Conservation (phyloP, 768 basidiomycete species). For the Trametopsis cervina region DNA sequence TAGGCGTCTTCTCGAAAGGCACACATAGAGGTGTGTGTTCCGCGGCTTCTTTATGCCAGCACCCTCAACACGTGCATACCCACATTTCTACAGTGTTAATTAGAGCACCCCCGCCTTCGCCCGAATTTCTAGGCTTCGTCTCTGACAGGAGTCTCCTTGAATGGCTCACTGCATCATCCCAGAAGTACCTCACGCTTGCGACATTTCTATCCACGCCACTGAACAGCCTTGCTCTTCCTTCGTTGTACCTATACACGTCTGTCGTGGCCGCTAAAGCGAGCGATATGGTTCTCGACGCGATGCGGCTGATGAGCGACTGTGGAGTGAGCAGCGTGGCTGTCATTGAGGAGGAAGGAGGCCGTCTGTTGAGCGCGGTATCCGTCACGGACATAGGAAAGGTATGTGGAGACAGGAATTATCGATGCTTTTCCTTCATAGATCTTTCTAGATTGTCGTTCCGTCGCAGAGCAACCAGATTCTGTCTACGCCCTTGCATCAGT, state of each 20-base stretch:
- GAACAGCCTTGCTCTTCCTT: conserved; percentile 51
- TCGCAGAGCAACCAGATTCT: conserved; percentile 76
- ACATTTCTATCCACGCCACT: conserved; percentile 49
- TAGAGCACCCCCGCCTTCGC: conserved; percentile 35
- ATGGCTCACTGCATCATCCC: conserved; percentile 57
- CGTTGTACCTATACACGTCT: conserved; percentile 51
- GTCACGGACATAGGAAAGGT: conserved; percentile 81
- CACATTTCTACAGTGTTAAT: conserved; percentile 43
- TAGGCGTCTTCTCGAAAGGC: conserved; percentile 63
- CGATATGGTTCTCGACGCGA: conserved; percentile 67
- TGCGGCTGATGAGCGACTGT: conserved; percentile 80
- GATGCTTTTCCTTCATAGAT: not conserved
- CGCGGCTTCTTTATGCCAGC: too few species aligned
- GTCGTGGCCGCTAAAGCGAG: conserved; percentile 58
- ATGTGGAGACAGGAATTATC: not conserved
- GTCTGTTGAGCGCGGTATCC: conserved; percentile 67
- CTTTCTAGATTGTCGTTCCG: conserved; percentile 61
- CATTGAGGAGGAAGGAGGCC: conserved; percentile 55
- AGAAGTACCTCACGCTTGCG: conserved; percentile 37
- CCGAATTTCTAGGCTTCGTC: conserved; percentile 59
- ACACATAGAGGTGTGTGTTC: conserved; percentile 54
- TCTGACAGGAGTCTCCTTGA: conserved; percentile 67
- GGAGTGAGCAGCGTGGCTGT: conserved; percentile 83
- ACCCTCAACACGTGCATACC: too few species aligned
- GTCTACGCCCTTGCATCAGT: conserved; percentile 58